Evolutionary conservation across 371 early-diverging fungal species (phyloP).

Genomic region (Lichtheimia ornata): DNA sequence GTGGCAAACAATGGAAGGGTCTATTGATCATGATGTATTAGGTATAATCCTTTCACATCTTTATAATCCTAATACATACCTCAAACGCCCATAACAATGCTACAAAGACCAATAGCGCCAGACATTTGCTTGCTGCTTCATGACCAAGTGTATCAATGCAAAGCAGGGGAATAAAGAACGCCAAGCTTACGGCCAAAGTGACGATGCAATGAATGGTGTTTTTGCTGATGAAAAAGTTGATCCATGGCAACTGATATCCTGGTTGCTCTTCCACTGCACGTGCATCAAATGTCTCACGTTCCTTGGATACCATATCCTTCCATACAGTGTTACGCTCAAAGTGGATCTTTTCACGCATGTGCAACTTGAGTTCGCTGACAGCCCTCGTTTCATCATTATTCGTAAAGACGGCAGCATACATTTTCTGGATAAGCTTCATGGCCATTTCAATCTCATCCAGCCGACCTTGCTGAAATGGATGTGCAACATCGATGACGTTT

Average conservation of each 20-base stretch:
- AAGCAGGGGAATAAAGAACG: conserved; percentile 56
- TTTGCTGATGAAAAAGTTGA: conserved; percentile 16
- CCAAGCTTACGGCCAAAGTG: conserved; percentile 40
- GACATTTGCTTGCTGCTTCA: conserved; percentile 56
- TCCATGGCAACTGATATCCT: conserved; percentile 34
- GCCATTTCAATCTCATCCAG: conserved; percentile 35
- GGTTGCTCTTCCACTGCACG: conserved; percentile 31
- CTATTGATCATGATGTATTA: conserved; percentile 1
- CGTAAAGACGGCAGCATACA: conserved; percentile 60
- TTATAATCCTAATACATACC: conserved; percentile 20
- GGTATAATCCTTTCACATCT: background rate
- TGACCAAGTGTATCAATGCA: conserved; percentile 52
- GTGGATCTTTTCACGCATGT: conserved; percentile 71
- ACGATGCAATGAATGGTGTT: conserved; percentile 14
- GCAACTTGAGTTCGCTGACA: conserved; percentile 56
- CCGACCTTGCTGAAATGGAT: conserved; percentile 54
- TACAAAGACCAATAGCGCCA: conserved; percentile 62
- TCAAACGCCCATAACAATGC: conserved; percentile 70
- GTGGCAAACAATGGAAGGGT: conserved; percentile 79
- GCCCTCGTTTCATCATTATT: conserved; percentile 54
- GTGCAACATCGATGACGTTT: conserved; percentile 44
- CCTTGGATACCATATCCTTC: conserved; percentile 77
- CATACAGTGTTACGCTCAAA: conserved; percentile 81
- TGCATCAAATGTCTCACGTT: conserved; percentile 55
- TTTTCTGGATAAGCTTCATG: conserved; percentile 46